phyloP scores from a whole-genome alignment of 2,329 filamentous ascomycete genomes.

The Lecanicillium sp. region DNA sequence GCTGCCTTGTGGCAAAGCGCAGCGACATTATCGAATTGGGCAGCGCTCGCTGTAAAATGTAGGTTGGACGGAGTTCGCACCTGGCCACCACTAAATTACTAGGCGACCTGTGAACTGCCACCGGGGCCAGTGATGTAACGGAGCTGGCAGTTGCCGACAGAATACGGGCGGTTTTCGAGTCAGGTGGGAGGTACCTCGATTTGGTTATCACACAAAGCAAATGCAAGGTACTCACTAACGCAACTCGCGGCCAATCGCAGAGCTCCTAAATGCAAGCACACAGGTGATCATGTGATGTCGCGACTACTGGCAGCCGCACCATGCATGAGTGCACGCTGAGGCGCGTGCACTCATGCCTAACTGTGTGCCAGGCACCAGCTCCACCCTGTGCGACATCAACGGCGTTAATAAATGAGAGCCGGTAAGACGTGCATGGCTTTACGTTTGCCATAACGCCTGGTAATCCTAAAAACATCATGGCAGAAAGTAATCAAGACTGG shows the following conservation, averaged over 20 bases:
- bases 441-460: too few relatives aligned
- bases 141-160: background rate
- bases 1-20: conserved; percentile 28
- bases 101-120: too few relatives aligned
- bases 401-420: background rate
- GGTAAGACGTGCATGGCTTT: too few relatives aligned
- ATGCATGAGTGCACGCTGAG: too few relatives aligned
- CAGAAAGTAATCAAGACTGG: conserved; percentile 31
- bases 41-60: background rate
- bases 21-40: conserved; percentile 25
- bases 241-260: background rate
- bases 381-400: background rate
- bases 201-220: too few relatives aligned
- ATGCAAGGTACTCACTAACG: conserved; percentile 2
- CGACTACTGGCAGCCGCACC: too few relatives aligned
- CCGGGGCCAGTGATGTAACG: background rate
- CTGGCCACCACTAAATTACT: too few relatives aligned
- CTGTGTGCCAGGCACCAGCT: conserved; percentile 5
- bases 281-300: conserved; percentile 6
- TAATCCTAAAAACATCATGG: conserved; percentile 16
- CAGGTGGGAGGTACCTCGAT: background rate
- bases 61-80: background rate
- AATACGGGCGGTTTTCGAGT: too few relatives aligned
- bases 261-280: conserved; percentile 3
- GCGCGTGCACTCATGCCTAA: too few relatives aligned